Conservation (phyloP, 805 yeast genomes). For the Yamadazyma phyllophila region DNA sequence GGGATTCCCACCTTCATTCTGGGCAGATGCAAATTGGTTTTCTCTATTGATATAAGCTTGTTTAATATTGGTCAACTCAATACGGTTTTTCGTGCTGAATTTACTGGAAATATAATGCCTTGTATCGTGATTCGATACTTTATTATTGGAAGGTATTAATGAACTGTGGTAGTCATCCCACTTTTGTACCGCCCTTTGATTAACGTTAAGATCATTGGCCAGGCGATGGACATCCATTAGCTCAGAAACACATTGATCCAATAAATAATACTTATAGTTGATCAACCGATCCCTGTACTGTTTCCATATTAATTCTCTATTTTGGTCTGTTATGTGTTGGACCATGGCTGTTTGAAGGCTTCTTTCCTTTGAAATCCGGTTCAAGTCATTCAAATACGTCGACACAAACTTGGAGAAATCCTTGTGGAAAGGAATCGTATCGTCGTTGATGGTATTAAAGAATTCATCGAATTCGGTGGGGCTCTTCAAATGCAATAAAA, state of each 20-base stretch:
- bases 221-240: constrained; percentile 25
- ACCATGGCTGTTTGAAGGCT: constrained; percentile 28
- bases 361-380: constrained; percentile 26
- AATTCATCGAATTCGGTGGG: constrained; percentile 34
- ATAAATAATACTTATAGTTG: constrained; percentile 23
- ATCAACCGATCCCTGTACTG: constrained; percentile 26
- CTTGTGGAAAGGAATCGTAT: constrained; percentile 2
- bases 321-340: constrained; percentile 18
- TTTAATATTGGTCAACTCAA: constrained; percentile 33
- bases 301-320: constrained; percentile 34
- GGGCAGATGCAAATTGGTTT: constrained; percentile 2
- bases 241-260: constrained; percentile 25
- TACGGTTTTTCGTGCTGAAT: constrained; percentile 17
- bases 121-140: constrained; percentile 3
- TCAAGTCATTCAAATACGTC: constrained; percentile 21
- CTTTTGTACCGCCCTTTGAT: not conserved
- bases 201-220: not conserved
- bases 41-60: constrained; percentile 5
- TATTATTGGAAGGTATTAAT: constrained; percentile 2
- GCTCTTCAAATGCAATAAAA: constrained; percentile 29
- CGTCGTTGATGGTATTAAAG: constrained; percentile 15
- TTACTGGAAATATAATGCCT: constrained; percentile 5
- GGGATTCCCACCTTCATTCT: not conserved
- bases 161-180: constrained; percentile 15
- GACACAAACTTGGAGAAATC: constrained; percentile 2